phyloP scores from a whole-genome alignment of 78 protist species.

The Dictyostelium discoideum region dicty_2.7 NC_007088.5:2319001-2319500 shows the following conservation, averaged over 20 bases:
- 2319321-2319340: not conserved
- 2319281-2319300: not conserved
- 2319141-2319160: not conserved
- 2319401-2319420: not conserved
- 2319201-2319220: not conserved
- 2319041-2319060: constrained; percentile 4
- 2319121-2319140: constrained; percentile 17
- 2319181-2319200: not conserved
- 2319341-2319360: constrained; percentile 8
- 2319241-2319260: constrained; percentile 10
- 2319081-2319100: constrained; percentile 25
- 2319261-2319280: not conserved
- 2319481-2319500: too few relatives aligned
- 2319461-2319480: not conserved
- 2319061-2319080: not conserved
- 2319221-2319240: not conserved
- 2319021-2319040: not conserved
- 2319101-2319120: not conserved
- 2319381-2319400: not conserved
- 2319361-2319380: not conserved
- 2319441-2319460: not conserved
- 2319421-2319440: not conserved
- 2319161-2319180: not conserved
- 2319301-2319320: not conserved
- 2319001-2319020: not conserved